Evolutionary conservation across 805 yeast species (phyloP).

Genomic region (Ascoidea rubescens): DNA sequence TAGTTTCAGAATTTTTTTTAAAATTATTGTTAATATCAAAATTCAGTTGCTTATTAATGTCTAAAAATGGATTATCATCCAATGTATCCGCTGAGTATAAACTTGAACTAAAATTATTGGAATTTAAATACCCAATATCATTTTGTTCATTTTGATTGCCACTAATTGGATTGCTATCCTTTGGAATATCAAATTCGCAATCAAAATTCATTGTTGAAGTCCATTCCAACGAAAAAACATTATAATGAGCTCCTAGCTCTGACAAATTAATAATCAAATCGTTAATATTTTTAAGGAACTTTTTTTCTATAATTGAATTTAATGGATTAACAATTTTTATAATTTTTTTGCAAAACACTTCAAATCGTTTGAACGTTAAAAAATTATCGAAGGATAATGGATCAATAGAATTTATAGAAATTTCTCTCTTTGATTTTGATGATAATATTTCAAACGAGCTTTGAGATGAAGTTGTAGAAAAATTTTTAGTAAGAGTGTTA

Average conservation of each 20-base stretch:
- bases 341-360: neutral
- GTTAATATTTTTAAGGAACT: neutral
- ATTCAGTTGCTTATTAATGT: too few species aligned
- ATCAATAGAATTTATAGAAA: neutral
- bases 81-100: neutral
- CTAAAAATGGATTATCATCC: neutral
- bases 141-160: conserved; percentile 14
- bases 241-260: conserved; percentile 51
- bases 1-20: conserved; percentile 29
- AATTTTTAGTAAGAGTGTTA: neutral
- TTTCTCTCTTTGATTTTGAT: neutral
- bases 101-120: conserved; percentile 17
- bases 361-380: neutral
- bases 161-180: conserved; percentile 16
- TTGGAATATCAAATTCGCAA: conserved; percentile 8
- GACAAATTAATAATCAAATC: neutral
- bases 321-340: neutral
- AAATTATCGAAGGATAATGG: neutral
- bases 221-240: conserved; percentile 43
- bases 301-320: neutral
- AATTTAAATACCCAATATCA: conserved; percentile 17
- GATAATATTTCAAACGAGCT: neutral
- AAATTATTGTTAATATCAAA: too few species aligned
- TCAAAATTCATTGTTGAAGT: conserved; percentile 11
- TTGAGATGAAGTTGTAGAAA: neutral